Evolutionary conservation across 768 basidiomycete species (phyloP).

Genomic region (Pulveroboletus ravenelii): DNA sequence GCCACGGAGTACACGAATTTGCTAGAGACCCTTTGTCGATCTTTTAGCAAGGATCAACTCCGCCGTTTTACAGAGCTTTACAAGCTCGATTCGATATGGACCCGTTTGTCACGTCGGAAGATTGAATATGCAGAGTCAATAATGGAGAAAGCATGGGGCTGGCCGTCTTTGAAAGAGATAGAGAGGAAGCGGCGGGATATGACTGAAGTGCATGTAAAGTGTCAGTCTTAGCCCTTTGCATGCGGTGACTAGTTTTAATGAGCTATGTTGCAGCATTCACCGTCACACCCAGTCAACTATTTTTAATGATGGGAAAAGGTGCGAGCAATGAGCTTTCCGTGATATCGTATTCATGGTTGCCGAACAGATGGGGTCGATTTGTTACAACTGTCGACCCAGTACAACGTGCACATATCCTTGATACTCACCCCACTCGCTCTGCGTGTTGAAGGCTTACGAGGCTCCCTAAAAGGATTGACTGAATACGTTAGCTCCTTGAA

Average conservation of each 20-base stretch:
- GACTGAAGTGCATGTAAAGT: constrained; percentile 42
- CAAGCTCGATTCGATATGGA: constrained; percentile 34
- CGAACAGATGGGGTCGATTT: constrained; percentile 59
- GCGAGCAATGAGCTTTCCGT: neutral
- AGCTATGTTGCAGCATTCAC: constrained; percentile 42
- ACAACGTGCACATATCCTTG: constrained; percentile 60
- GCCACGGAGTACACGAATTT: constrained; percentile 49
- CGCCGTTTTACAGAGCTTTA: constrained; percentile 49
- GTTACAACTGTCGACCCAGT: constrained; percentile 52
- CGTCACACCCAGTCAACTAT: constrained; percentile 55
- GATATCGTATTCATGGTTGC: constrained; percentile 8
- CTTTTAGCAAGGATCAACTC: constrained; percentile 63
- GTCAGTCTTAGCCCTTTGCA: constrained; percentile 34
- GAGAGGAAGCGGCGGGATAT: constrained; percentile 45
- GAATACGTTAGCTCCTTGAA: constrained; percentile 46
- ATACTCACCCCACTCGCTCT: constrained; percentile 52
- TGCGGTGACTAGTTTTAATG: neutral
- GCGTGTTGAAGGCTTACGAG: constrained; percentile 53
- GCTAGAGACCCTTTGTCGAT: constrained; percentile 48
- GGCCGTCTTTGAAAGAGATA: constrained; percentile 56
- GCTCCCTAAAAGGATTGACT: constrained; percentile 44
- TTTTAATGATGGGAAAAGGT: constrained; percentile 74
- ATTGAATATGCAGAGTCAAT: constrained; percentile 44
- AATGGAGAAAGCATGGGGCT: constrained; percentile 63
- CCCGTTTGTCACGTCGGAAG: constrained; percentile 35